Evolutionary conservation across 1,284 basidiomycete genomes (phyloP), one percentile per base, ranked within the genome.

Genomic region (Ustilago shanxiensis): DNA sequence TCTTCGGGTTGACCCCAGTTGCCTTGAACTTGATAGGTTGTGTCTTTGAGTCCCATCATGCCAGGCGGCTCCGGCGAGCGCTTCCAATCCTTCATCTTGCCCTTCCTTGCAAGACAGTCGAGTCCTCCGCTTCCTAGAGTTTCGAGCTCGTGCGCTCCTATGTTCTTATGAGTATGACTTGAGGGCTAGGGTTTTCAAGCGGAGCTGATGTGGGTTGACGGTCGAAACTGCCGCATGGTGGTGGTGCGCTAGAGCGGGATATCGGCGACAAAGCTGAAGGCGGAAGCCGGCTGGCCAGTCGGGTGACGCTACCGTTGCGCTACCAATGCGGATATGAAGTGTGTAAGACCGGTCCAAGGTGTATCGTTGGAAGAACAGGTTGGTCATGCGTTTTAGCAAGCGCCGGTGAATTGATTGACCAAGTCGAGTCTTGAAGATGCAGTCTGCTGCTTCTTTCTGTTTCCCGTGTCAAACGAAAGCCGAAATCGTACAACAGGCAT

Each of bases 1-100:
- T 70, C 72, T 54, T 76, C 72, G 3, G 72, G 72, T 47, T 68
- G 73, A 16, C 73, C 73, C 73, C 74, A 77, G 28, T 69, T 66
- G 37, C 59, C 60, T 24, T 62, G 50, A 9, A 60, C 29, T 18
- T 53, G 35, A 33, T 72, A 72, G n/a, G 52, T 7, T 18, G 60
- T 33, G 10, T 66, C 50, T 39, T 66, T 61, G 45, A 62, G n/a
- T 2, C 77, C 77, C 79, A 81, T 81, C 78, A 81, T 81, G 45
- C 68, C 69, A 0, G 69, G 65, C 7, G 79, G 79, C 74, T 79
- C 79, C 22, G 79, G 79, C 5, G 79, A 81, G 37, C 77, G 66
- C 9, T 69, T 60, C 79, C 79, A 81, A 41, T 81, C 79, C 47
- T 81, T 81, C 79, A 81, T 81, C 18, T 13, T 76, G 14, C 5